Percentiles rank a stretch among this genome's conserved stretches.
These are phyloP conservation scores for Pythium aristosporum DNA, from an alignment of 352 stramenopile species.

Conservation along the genomic window DNA sequence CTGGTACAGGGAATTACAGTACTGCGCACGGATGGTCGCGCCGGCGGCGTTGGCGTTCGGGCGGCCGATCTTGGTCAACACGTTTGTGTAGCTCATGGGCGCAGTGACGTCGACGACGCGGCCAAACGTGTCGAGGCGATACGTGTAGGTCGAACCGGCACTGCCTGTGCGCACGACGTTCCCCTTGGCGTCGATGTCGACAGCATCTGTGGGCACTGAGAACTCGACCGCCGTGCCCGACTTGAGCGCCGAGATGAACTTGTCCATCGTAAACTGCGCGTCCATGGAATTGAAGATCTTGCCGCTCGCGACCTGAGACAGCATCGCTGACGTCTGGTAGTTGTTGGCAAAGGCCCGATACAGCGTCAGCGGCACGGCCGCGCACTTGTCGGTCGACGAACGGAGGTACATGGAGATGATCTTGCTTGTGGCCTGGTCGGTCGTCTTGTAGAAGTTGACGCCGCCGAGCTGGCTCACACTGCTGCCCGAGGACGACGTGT, in stretches of 20 bases:
- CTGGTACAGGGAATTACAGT: constrained; percentile 35
- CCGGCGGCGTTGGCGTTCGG: constrained; percentile 25
- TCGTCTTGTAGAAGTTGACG: constrained; percentile 31
- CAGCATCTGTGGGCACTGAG: constrained; percentile 27
- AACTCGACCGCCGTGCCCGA: constrained; percentile 9
- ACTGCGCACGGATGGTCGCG: constrained; percentile 32
- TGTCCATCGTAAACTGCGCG: constrained; percentile 28
- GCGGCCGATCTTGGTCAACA: constrained; percentile 28
- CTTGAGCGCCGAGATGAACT: constrained; percentile 26
- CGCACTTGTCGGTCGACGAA: constrained; percentile 19
- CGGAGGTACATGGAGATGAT: constrained; percentile 33
- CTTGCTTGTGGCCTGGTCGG: constrained; percentile 25
- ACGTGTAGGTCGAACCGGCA: constrained; percentile 27
- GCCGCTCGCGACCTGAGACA: constrained; percentile 30
- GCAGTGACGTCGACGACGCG: constrained; percentile 21
- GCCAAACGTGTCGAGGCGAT: constrained; percentile 28
- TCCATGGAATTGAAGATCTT: constrained; percentile 45
- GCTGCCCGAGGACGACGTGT: constrained; percentile 1
- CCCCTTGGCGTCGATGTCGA: constrained; percentile 30
- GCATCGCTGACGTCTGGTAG: constrained; percentile 35
- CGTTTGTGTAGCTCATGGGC: constrained; percentile 28
- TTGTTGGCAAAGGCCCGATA: constrained; percentile 33
- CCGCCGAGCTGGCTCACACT: constrained; percentile 26
- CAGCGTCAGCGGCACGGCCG: constrained; percentile 30
- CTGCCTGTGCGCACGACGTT: constrained; percentile 31